These are phyloP conservation scores for Melampsora abietis-canadensis DNA, from an alignment of 1,284 basidiomycete species.

Conservation along the genomic window DNA sequence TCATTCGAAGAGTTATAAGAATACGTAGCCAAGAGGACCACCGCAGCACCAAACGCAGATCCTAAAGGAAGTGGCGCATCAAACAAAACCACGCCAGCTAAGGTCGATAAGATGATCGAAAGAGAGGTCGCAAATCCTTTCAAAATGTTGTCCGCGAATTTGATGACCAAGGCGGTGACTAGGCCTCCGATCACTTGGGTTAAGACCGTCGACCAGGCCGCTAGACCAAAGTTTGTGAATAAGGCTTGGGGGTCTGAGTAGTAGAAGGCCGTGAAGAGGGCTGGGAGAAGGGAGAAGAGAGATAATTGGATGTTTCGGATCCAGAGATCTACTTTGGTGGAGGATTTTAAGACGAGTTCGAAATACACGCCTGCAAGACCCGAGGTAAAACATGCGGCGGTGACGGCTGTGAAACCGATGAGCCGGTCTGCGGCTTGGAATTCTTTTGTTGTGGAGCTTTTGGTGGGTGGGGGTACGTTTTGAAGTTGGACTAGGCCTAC, in stretches of 20 bases:
- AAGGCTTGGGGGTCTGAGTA: slow-evolving; percentile 53
- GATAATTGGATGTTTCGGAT: slow-evolving; percentile 94
- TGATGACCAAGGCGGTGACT: slow-evolving; percentile 69
- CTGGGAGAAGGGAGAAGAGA: slow-evolving; percentile 86
- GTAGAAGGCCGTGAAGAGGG: slow-evolving; percentile 73
- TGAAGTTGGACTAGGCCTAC: slow-evolving; percentile 92
- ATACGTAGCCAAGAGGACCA: slow-evolving; percentile 83
- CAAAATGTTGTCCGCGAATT: slow-evolving; percentile 57
- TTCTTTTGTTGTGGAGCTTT: slow-evolving; percentile 31
- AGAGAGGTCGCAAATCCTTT: slow-evolving; percentile 81
- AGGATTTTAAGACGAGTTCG: slow-evolving; percentile 70
- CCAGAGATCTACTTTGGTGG: slow-evolving; percentile 69
- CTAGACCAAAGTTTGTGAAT: slow-evolving; percentile 75
- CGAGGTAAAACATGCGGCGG: slow-evolving; percentile 87
- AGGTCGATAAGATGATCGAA: slow-evolving; percentile 87
- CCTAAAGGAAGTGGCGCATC: slow-evolving; percentile 77
- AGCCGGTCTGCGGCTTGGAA: slow-evolving; percentile 57
- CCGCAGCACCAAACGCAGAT: slow-evolving; percentile 74
- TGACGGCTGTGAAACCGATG: slow-evolving; percentile 78
- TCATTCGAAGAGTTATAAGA: slow-evolving; percentile 66
- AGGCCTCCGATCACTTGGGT: slow-evolving; percentile 87
- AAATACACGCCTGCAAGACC: slow-evolving; percentile 98
- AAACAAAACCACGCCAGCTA: slow-evolving; percentile 82
- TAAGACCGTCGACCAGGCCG: slow-evolving; percentile 85
- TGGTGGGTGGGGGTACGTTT: slow-evolving; percentile 48